Conservation (phyloP, 805 yeast genomes). For the Ogataea ramenticola region DNA sequence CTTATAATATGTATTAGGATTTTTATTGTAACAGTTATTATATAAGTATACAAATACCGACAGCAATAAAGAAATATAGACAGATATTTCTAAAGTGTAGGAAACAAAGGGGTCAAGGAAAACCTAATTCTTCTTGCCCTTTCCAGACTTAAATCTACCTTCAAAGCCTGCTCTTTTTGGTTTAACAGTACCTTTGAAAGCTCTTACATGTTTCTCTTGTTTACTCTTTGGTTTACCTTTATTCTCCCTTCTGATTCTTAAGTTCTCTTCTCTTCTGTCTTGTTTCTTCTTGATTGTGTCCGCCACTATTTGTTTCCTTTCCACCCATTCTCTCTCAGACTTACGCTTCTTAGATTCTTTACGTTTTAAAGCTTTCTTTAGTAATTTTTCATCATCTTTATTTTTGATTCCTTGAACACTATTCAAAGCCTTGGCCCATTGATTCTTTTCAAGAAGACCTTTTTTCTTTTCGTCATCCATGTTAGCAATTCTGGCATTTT, state of each 20-base stretch:
- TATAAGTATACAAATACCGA: too few species aligned
- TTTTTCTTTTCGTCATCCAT: constrained; percentile 57
- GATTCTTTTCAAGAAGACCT: constrained; percentile 58
- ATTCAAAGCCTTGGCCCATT: constrained; percentile 79
- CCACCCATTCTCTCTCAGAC: constrained; percentile 89
- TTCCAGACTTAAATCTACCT: constrained; percentile 38
- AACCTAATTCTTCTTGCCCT: constrained; percentile 7
- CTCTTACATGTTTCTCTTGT: constrained; percentile 58
- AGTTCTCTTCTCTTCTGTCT: constrained; percentile 88
- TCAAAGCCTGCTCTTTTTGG: constrained; percentile 81
- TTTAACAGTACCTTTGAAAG: constrained; percentile 49
- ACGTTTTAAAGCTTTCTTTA: constrained; percentile 78
- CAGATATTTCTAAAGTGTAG: too few species aligned
- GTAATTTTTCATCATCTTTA: constrained; percentile 82
- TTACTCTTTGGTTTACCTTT: constrained; percentile 76
- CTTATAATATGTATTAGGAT: too few species aligned
- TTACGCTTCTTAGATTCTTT: constrained; percentile 78
- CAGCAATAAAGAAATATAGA: too few species aligned
- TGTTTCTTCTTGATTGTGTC: constrained; percentile 67
- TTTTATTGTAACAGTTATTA: too few species aligned
- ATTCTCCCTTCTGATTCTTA: constrained; percentile 76
- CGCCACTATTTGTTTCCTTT: constrained; percentile 73
- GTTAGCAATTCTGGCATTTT: constrained; percentile 53
- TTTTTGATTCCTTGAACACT: constrained; percentile 86
- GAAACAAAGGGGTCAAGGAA: neutral